phyloP scores from a whole-genome alignment of 768 basidiomycete species.

The Pleurotus djamor region DNA sequence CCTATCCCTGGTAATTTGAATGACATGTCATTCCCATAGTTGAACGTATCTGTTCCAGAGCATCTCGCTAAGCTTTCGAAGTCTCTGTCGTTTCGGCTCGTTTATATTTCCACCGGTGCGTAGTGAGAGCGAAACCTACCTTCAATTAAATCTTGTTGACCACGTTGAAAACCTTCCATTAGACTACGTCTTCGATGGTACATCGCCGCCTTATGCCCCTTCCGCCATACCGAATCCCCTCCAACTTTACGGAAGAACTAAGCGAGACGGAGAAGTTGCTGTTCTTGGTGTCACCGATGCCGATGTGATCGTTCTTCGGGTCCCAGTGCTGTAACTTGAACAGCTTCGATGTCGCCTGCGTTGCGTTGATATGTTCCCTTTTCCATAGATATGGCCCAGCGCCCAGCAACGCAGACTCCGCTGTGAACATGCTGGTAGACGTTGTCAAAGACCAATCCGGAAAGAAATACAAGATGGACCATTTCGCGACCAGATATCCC shows the following conservation, averaged over 20 bases:
- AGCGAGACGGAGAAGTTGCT: slow-evolving; percentile 84
- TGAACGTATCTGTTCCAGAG: slow-evolving; percentile 78
- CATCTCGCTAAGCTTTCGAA: slow-evolving; percentile 68
- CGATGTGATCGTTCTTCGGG: slow-evolving; percentile 70
- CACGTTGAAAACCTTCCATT: slow-evolving; percentile 1
- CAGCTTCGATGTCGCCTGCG: not conserved
- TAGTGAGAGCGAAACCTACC: not conserved
- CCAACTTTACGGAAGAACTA: slow-evolving; percentile 86
- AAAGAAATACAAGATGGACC: slow-evolving; percentile 93
- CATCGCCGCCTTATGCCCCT: slow-evolving; percentile 86
- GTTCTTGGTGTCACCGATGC: slow-evolving; percentile 59
- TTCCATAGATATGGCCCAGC: slow-evolving; percentile 78
- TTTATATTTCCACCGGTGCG: slow-evolving; percentile 88
- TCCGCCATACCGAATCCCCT: slow-evolving; percentile 75
- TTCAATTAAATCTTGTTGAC: not conserved
- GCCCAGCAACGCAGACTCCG: slow-evolving; percentile 81
- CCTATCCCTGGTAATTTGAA: not conserved
- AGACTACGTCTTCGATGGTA: slow-evolving; percentile 98
- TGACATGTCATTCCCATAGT: slow-evolving; percentile 34
- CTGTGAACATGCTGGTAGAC: slow-evolving; percentile 87
- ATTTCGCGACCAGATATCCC: slow-evolving; percentile 90
- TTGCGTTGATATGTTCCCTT: slow-evolving; percentile 2
- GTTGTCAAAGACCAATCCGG: slow-evolving; percentile 85
- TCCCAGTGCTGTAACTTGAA: slow-evolving; percentile 78
- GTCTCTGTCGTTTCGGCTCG: slow-evolving; percentile 60